phyloP scores from a whole-genome alignment of 805 yeast genomes.

The Saturnispora hagleri region DNA sequence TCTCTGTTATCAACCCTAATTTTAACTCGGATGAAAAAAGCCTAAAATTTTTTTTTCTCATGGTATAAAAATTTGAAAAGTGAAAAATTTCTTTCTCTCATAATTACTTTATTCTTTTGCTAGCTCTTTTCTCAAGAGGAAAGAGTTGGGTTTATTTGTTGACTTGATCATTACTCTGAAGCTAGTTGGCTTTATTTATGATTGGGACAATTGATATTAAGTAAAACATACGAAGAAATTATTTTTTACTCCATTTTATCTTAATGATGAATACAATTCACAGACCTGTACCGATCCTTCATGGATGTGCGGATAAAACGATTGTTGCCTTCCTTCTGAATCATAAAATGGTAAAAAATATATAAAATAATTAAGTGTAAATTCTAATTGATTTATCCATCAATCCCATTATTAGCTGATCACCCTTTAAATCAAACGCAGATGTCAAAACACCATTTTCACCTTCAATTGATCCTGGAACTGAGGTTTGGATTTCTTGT shows the following conservation, averaged over 20 bases:
- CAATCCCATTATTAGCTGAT: slow-evolving; percentile 66
- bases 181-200: neutral
- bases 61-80: neutral
- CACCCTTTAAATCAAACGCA: slow-evolving; percentile 70
- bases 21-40: neutral
- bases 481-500: slow-evolving; percentile 38
- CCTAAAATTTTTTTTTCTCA: neutral
- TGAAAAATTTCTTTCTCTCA: neutral
- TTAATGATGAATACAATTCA: slow-evolving; percentile 38
- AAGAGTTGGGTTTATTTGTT: neutral
- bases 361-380: neutral
- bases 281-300: slow-evolving; percentile 50
- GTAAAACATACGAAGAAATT: neutral
- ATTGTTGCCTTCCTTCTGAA: slow-evolving; percentile 22
- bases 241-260: neutral
- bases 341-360: neutral
- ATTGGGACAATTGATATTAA: neutral
- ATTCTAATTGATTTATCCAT: slow-evolving; percentile 44
- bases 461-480: slow-evolving; percentile 64
- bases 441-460: slow-evolving; percentile 64
- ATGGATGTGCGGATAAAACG: slow-evolving; percentile 22
- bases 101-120: neutral
- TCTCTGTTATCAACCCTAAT: neutral
- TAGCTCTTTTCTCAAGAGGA: neutral
- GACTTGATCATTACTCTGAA: neutral